Conservation (phyloP, 257 asterid species). For the Agastache rugosa region DNA sequence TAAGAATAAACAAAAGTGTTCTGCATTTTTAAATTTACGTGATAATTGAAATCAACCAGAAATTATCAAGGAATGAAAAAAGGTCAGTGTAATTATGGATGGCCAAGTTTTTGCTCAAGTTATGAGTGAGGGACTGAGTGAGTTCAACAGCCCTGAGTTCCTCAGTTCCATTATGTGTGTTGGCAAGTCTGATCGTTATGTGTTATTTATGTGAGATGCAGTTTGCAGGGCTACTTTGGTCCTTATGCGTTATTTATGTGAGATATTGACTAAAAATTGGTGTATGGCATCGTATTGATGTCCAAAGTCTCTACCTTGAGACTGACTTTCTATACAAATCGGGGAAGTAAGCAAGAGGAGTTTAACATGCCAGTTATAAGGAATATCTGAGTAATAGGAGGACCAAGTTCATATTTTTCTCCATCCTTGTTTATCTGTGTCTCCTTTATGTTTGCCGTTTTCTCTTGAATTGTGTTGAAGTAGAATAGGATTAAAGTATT, state of each 20-base stretch:
- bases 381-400: background rate
- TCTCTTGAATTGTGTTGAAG: background rate
- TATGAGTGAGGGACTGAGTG: background rate
- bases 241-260: slow-evolving; percentile 3
- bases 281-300: background rate
- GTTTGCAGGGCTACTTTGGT: background rate
- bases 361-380: background rate
- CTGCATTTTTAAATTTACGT: background rate
- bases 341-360: background rate
- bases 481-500: background rate
- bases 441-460: background rate
- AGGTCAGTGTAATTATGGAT: slow-evolving; percentile 2
- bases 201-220: background rate
- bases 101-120: background rate
- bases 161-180: background rate
- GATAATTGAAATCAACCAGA: slow-evolving; percentile 26
- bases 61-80: background rate
- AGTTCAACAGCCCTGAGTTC: background rate
- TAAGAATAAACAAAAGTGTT: slow-evolving; percentile 14
- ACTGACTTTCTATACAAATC: slow-evolving; percentile 15
- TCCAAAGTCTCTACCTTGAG: background rate
- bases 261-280: background rate
- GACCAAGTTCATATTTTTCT: slow-evolving; percentile 21
- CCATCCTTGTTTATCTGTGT: background rate
- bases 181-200: background rate